Evolutionary conservation across 2,329 filamentous ascomycete genomes (phyloP).

Genomic region (Rutstroemia sp.): DNA sequence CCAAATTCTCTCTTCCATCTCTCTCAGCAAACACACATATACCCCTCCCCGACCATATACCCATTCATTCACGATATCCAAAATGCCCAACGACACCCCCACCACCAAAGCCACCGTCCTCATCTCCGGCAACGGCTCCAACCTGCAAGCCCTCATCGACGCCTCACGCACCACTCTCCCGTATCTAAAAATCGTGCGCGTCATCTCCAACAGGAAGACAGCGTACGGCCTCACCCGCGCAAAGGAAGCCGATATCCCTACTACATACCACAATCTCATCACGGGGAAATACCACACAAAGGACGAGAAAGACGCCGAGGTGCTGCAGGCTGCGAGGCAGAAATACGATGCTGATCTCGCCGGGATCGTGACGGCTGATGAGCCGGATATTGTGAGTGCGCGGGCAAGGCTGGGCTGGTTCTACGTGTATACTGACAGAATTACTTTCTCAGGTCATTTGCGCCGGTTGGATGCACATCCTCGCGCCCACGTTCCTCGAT

Average conservation of each 20-base stretch:
- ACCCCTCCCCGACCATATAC: no score
- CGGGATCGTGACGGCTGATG: slow-evolving; percentile 42
- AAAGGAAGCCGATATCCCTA: slow-evolving; percentile 49
- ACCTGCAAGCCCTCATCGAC: slow-evolving; percentile 59
- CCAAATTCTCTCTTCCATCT: no score
- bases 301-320: slow-evolving; percentile 35
- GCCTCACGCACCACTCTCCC: slow-evolving; percentile 37
- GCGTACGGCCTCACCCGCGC: slow-evolving; percentile 60
- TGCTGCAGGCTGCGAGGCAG: slow-evolving; percentile 42
- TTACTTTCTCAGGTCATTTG: slow-evolving; percentile 44
- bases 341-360: slow-evolving; percentile 63
- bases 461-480: slow-evolving; percentile 64
- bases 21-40: no score
- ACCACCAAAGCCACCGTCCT: slow-evolving; percentile 46
- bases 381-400: slow-evolving; percentile 40
- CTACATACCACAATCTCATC: slow-evolving; percentile 58
- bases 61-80: no score
- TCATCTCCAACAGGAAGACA: slow-evolving; percentile 59
- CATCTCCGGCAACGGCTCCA: slow-evolving; percentile 62
- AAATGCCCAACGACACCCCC: slow-evolving; percentile 4
- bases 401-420: no score
- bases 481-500: slow-evolving; percentile 53
- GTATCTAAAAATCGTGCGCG: slow-evolving; percentile 45
- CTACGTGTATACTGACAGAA: not conserved
- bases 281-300: slow-evolving; percentile 36